Base-by-base conservation (phyloP, 495 filamentous ascomycete species). In the Glarea lozoyensis region DNA sequence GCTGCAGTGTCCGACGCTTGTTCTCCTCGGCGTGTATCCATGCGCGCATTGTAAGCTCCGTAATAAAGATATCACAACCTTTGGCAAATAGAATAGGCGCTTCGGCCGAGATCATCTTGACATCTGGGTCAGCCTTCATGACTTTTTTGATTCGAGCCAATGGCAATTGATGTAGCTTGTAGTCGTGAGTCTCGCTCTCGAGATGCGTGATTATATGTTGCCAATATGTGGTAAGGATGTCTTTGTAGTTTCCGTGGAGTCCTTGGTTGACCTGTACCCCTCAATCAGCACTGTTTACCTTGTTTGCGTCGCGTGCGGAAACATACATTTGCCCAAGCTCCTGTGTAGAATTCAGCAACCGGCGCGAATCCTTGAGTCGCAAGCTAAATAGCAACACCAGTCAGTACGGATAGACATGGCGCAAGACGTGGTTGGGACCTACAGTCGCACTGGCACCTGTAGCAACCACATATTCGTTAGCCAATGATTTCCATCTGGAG, bases 21-120 rank as follows among this genome's bases (percentile, higher is more conserved):
- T 98, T 98, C 62, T 98, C 92, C 58, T 98, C 92, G 3, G 92
- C 92, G 54, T 97, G 92, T 19, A 98, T 97, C 92, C 92, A 98
- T n/a, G 92, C 92, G 37, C 92, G 86, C 92, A 98, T 98, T 1
- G 92, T 97, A 34, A 98, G 71, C 62, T 98, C 92, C 2, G 92
- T 98, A 57, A 98, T 98, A 67, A 98, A 98, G 55, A 98, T 96
- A 60, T 98, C 92, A 65, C 92, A 98, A 30, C 93, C 92, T 68
- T 98, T 98, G 37, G 92, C 92, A 58, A 98, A 98, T 12, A 98
- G 68, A 56, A 98, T 98, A 10, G 92, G 92, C 4, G 92, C 92
- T 65, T 98, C 92, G 16, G 92, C 92, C 10, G 88, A 95, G 39
- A 98, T 98, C 92, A 98, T 98, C 67, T 98, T 98, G 37, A 98